Evolutionary conservation across 768 basidiomycete species (phyloP).

Genomic region (Astraeus odoratus): DNA sequence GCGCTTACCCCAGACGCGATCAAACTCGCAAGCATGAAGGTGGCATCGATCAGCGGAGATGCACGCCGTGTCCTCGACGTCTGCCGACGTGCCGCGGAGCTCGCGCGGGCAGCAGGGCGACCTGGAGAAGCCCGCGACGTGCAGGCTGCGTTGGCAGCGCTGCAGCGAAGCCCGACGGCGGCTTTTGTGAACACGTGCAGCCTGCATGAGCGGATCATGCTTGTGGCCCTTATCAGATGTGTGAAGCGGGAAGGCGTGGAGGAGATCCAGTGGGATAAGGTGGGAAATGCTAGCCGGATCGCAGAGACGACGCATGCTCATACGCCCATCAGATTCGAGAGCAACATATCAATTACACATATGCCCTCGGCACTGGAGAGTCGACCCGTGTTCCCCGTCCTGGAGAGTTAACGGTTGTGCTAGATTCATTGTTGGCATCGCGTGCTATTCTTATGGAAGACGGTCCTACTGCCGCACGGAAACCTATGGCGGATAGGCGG

Average conservation of each 20-base stretch:
- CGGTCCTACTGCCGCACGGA: constrained; percentile 44
- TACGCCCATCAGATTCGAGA: constrained; percentile 48
- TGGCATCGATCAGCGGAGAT: constrained; percentile 83
- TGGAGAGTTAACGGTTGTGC: constrained; percentile 59
- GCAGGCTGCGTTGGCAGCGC: constrained; percentile 67
- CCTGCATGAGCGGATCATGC: constrained; percentile 83
- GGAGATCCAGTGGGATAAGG: constrained; percentile 81
- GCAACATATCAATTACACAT: constrained; percentile 69
- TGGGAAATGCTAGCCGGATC: constrained; percentile 32
- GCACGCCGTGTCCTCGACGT: constrained; percentile 90
- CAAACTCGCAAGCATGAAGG: constrained; percentile 76
- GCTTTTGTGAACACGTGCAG: constrained; percentile 77
- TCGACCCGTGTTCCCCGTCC: constrained; percentile 50
- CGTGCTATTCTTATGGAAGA: constrained; percentile 73
- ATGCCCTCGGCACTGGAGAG: constrained; percentile 55
- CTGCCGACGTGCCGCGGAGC: constrained; percentile 86
- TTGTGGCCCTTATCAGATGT: constrained; percentile 77
- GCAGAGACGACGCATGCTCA: neutral
- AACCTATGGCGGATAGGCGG: constrained; percentile 57
- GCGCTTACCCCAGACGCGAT: constrained; percentile 68
- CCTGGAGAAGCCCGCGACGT: constrained; percentile 68
- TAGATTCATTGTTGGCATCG: constrained; percentile 72
- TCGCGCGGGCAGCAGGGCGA: constrained; percentile 45
- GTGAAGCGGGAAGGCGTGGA: constrained; percentile 79
- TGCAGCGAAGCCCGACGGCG: constrained; percentile 90